Conservation (phyloP, 805 yeast genomes). For the Zygosaccharomyces bailii region DNA sequence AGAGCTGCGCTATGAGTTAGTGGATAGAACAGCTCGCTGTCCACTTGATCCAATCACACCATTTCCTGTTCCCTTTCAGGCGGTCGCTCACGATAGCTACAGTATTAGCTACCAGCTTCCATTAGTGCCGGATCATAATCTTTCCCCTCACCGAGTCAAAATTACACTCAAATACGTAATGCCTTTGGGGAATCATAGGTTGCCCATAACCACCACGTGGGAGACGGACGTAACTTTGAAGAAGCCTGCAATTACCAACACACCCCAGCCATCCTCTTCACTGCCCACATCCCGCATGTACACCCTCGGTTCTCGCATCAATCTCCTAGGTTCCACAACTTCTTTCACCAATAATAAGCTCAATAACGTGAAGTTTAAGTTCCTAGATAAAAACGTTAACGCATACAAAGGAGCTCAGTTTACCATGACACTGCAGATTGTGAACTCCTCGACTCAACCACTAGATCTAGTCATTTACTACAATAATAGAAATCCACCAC, state of each 20-base stretch:
- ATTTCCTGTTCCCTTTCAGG: constrained; percentile 22
- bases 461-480: constrained; percentile 31
- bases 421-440: constrained; percentile 28
- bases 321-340: constrained; percentile 16
- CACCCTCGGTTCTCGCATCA: constrained; percentile 14
- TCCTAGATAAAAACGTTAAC: constrained; percentile 22
- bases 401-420: constrained; percentile 27
- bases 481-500: constrained; percentile 21
- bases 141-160: constrained; percentile 26
- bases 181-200: constrained; percentile 1
- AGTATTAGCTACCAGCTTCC: constrained; percentile 30
- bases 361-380: constrained; percentile 29
- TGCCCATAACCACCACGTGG: constrained; percentile 31
- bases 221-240: constrained; percentile 34
- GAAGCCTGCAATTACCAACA: constrained; percentile 17
- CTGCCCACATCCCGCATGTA: constrained; percentile 22
- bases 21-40: constrained; percentile 22
- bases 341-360: constrained; percentile 24
- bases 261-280: constrained; percentile 16
- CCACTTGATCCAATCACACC: constrained; percentile 25
- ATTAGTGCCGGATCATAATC: constrained; percentile 13
- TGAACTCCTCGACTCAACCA: constrained; percentile 26
- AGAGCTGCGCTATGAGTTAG: constrained; percentile 21
- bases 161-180: constrained; percentile 24
- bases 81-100: constrained; percentile 26